Base-by-base conservation (phyloP, 768 basidiomycete genomes). In the Crassisporium funariophilum region DNA sequence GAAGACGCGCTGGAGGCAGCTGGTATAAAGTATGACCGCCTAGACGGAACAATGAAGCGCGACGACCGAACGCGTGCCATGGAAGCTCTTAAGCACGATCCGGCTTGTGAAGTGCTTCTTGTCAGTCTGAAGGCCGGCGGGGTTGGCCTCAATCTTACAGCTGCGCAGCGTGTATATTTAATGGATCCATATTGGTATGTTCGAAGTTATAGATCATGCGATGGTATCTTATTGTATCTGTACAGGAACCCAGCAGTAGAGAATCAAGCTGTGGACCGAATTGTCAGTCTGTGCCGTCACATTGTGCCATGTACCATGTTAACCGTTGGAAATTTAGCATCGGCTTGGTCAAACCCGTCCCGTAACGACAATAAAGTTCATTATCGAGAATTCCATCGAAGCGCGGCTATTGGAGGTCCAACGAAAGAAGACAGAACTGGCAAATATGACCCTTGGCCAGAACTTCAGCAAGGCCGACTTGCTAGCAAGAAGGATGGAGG, bases 11-110 rank as follows among this genome's bases (percentile, higher is more conserved):
- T 98, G 22, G 87, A 91, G 55, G 74, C 80, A 23, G 81, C 86
- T 8, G 78, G 82, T 20, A 99, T 99, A 61, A 81, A 79, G 19
- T 97, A 91, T 63, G 89, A 94, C 56, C 85, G 97, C 40, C 70
- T 99, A 34, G 97, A 99, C 65, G 97, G 97, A 1, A 94, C 92
- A 3, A 99, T 99, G 97, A 95, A 90, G 64, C 86, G 95, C 38
- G 95, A 97, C 43, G 94, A 95, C 44, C 84, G 97, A 13, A 87
- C 84, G 10, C 79, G 81, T 44, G 91, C 97, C 3, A 95, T 98
- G 88, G 93, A 97, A 12, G 83, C 86, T 2, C 76, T 99, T 48
- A 95, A 94, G 70, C 77, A 79, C 53, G 94, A 99, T 59, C 93
- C 92, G 11, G 74, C 74, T 19, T 91, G 91, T 61, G 97, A 99